These are phyloP conservation scores for Cystoisospora suis DNA, from an alignment of 169 alveolate genomes.

Conservation along the genomic window DNA sequence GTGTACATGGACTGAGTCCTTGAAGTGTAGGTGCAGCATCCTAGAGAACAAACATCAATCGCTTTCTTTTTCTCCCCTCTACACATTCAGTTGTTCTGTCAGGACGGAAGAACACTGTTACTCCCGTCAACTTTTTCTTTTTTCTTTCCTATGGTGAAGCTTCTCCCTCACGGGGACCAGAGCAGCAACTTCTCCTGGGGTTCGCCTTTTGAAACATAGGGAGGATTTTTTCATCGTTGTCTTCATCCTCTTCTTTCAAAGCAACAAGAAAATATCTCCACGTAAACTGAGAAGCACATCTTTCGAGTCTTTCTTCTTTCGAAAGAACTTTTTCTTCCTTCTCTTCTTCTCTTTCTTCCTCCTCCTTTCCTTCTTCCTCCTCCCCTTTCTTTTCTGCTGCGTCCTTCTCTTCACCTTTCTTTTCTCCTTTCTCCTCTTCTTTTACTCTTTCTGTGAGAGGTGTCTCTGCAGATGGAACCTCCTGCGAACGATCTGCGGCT, in stretches of 20 bases:
- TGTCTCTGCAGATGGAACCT: too few relatives aligned
- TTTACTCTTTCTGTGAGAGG: background rate
- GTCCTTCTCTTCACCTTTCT: background rate
- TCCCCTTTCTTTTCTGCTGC: background rate
- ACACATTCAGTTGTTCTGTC: too few relatives aligned
- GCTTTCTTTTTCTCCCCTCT: too few relatives aligned
- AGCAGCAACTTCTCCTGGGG: too few relatives aligned
- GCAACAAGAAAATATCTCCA: slow-evolving; percentile 54
- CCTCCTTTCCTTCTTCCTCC: background rate
- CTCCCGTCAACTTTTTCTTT: too few relatives aligned
- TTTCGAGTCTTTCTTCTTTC: slow-evolving; percentile 27
- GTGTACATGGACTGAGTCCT: background rate
- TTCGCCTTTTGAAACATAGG: slow-evolving; percentile 47
- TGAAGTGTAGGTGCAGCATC: too few relatives aligned
- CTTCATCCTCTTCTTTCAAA: slow-evolving; percentile 56
- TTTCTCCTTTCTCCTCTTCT: background rate
- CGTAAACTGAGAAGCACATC: slow-evolving; percentile 36
- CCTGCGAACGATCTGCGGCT: too few relatives aligned
- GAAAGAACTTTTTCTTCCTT: background rate
- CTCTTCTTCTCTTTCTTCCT: background rate
- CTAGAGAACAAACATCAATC: too few relatives aligned
- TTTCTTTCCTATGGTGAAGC: too few relatives aligned
- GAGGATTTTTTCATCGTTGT: slow-evolving; percentile 54
- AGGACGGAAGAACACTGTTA: too few relatives aligned
- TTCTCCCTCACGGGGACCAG: too few relatives aligned